Base-by-base conservation (phyloP, 768 basidiomycete species). In the Russula abietina region DNA sequence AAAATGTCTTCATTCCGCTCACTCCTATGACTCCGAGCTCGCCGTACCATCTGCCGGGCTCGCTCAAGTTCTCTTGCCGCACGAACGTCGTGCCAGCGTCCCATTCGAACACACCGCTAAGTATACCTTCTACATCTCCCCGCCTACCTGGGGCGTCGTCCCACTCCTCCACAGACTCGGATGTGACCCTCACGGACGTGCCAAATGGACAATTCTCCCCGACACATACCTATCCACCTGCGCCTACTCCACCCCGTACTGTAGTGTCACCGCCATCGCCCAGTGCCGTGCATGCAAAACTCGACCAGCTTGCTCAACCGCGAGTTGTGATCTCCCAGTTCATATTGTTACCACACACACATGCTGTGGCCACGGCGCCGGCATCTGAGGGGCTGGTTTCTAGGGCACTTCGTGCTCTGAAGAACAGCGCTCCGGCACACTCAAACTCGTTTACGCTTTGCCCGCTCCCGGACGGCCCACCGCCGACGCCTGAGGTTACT, bases 141-240 rank as follows among this genome's bases (percentile, higher is more conserved):
- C 49, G 43, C 24, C 30, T 55, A 19, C 55, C 68, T 17, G 39
- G 60, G 19, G 26, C 62, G 26, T 51, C 66, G 1, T 49, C 65
- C 2, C 65, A 57, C 17, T 57, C 67, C 1, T 57, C 70, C 19
- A 65, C 69, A 2, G 71, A 75, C 62, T 73, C 74, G 9, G 71
- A 73, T 7, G 59, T 33, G 11, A 72, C 73, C 0, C 68, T 73
- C 28, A 70, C 73, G 1, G 71, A 73, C 19, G 62, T 53, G 39
- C 52, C 59, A 26, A 65, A 52, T 11, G 63, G 54, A 4, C 63
- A 64, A 22, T 61, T 68, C 33, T 61, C 69, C 5, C 52, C 67
- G n/a, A 56, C 69, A 24, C 76, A 76, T 58, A 75, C 76, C 1
- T 76, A 77, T 58, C 75, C 76, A 9, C 75, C 75, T 1, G 70